phyloP scores from a whole-genome alignment of 345 rosid genomes.

The Angophora floribunda region DNA sequence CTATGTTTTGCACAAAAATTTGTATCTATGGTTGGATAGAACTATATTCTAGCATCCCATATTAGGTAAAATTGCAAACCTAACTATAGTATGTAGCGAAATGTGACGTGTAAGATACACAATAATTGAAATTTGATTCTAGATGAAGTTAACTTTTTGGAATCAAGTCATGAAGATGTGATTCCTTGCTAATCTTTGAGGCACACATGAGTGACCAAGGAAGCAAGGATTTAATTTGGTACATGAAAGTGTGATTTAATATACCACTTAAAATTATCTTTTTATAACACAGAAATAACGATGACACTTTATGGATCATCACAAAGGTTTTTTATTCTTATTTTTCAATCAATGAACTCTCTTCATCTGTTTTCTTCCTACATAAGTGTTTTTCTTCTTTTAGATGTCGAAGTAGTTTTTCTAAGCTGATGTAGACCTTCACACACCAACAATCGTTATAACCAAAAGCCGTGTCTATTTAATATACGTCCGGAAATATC shows the following conservation, averaged over 20 bases:
- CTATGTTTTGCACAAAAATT: neutral
- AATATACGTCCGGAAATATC: neutral
- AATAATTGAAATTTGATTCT: neutral
- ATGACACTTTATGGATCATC: neutral
- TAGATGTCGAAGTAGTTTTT: neutral
- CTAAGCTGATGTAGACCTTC: neutral
- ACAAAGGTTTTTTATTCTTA: neutral
- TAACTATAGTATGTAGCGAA: neutral
- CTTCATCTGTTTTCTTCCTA: neutral
- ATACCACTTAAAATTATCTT: neutral
- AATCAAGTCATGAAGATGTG: neutral
- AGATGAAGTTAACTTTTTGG: neutral
- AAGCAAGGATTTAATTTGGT: neutral
- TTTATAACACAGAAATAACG: neutral
- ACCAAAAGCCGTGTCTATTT: neutral
- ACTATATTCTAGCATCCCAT: neutral
- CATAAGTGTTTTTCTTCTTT: neutral
- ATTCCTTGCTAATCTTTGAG: neutral
- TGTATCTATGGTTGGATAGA: neutral
- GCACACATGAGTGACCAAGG: neutral
- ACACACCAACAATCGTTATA: neutral
- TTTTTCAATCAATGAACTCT: neutral
- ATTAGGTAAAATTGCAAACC: neutral
- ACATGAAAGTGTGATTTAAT: neutral
- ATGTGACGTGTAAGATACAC: neutral